Percentiles rank a stretch among this genome's conserved stretches.
Evolutionary conservation across 2,329 filamentous ascomycete genomes (phyloP).

Genomic region (Neoscytalidium dimidiatum): DNA sequence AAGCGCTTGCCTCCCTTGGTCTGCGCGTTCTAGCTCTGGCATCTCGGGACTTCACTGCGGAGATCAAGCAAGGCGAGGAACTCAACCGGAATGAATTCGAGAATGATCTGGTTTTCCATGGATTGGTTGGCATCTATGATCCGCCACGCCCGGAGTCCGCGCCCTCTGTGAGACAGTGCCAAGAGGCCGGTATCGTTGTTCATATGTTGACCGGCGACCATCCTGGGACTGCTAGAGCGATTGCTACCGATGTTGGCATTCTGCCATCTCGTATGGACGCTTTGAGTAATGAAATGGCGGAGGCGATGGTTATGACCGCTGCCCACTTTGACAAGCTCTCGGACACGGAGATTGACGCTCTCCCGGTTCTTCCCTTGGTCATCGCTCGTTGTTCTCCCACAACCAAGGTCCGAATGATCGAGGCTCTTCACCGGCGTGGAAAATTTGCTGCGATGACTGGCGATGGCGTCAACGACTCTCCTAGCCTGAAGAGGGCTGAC

Average conservation of each 20-base stretch:
- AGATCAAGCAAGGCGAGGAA: conserved; percentile 48
- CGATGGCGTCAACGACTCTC: conserved; percentile 45
- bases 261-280: conserved; percentile 34
- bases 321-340: conserved; percentile 47
- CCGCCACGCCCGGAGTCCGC: conserved; percentile 81
- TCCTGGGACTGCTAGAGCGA: conserved; percentile 47
- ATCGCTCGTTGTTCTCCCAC: conserved; percentile 49
- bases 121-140: conserved; percentile 81
- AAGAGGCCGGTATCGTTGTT: conserved; percentile 47
- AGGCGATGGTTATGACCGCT: conserved; percentile 43
- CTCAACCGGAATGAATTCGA: conserved; percentile 66
- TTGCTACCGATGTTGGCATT: conserved; percentile 49
- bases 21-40: conserved; percentile 71
- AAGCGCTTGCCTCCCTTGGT: conserved; percentile 64
- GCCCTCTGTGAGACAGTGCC: conserved; percentile 46
- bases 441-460: conserved; percentile 45
- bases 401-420: conserved; percentile 52
- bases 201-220: conserved; percentile 53
- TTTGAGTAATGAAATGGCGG: conserved; percentile 31
- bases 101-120: conserved; percentile 68
- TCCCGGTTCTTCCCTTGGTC: conserved; percentile 46
- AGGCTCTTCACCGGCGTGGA: conserved; percentile 40
- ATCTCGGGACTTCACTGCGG: conserved; percentile 46
- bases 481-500: conserved; percentile 41
- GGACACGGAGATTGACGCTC: conserved; percentile 45